Evolutionary conservation across 2,329 filamentous ascomycete species (phyloP).

Genomic region (Rachicladosporium sp.): DNA sequence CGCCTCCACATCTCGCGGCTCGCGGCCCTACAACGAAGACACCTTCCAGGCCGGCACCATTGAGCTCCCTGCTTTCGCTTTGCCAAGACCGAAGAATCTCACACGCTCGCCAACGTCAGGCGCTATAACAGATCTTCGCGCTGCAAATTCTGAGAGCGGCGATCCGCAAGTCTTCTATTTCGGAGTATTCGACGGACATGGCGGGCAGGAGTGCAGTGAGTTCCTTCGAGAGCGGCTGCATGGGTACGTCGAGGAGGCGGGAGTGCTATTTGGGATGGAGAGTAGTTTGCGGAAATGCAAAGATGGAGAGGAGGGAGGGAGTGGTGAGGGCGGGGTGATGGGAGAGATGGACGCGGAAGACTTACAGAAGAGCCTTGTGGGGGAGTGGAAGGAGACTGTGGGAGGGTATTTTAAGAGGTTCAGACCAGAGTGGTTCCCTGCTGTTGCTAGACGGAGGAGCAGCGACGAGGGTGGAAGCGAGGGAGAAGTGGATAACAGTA

Average conservation of each 20-base stretch:
- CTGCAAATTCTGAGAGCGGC: constrained; percentile 65
- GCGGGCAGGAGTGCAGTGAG: constrained; percentile 74
- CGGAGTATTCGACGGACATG: constrained; percentile 91
- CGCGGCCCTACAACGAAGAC: constrained; percentile 83
- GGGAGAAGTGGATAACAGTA: constrained; percentile 30
- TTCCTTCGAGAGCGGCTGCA: constrained; percentile 79
- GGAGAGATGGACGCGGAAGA: constrained; percentile 51
- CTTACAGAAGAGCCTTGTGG: constrained; percentile 59
- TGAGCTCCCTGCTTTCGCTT: constrained; percentile 84
- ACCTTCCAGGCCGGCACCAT: constrained; percentile 89
- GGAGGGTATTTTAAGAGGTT: constrained; percentile 93
- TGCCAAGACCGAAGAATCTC: constrained; percentile 57
- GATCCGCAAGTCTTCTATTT: constrained; percentile 98
- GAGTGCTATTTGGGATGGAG: constrained; percentile 60
- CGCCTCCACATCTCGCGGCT: constrained; percentile 63
- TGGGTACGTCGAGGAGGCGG: constrained; percentile 74
- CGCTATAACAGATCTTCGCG: constrained; percentile 15
- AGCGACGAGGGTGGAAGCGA: too few relatives aligned
- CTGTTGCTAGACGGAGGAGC: constrained; percentile 6
- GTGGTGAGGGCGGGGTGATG: constrained; percentile 29
- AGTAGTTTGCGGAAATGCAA: constrained; percentile 50
- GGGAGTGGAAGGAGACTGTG: constrained; percentile 69
- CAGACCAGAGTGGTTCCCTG: constrained; percentile 58
- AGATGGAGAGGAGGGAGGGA: constrained; percentile 21
- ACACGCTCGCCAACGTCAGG: constrained; percentile 23